A percentile compares a stretch with the other conserved stretches of the same genome.
These are phyloP conservation scores for Fragilaria radians DNA, from an alignment of 108 stramenopile species.

Conservation along the genomic window DNA sequence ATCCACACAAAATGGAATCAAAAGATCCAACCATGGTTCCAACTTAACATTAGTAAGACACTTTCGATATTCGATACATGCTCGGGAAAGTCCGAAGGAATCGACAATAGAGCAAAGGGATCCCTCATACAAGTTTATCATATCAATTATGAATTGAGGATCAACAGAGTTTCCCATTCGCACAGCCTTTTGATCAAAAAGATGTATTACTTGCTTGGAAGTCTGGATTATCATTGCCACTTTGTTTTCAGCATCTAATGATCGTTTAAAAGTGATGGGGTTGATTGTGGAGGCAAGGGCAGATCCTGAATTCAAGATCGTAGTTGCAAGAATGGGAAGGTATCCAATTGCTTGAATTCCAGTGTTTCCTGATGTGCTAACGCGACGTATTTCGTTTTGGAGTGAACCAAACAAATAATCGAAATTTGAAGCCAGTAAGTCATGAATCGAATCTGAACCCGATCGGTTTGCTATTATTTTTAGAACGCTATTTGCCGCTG, in stretches of 20 bases:
- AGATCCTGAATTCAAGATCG: not conserved
- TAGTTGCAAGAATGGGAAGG: not conserved
- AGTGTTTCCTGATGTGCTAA: not conserved
- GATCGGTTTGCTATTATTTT: slow-evolving; percentile 10
- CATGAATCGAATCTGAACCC: slow-evolving; percentile 11
- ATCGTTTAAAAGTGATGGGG: not conserved
- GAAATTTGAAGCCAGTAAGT: slow-evolving; percentile 27
- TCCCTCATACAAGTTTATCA: not conserved
- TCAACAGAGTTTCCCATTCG: not conserved
- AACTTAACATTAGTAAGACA: not conserved
- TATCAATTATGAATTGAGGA: not conserved
- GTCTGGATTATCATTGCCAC: not conserved
- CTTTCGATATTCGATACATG: not conserved
- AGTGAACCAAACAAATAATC: slow-evolving; percentile 33
- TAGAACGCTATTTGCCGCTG: slow-evolving; percentile 14
- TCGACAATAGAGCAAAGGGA: not conserved
- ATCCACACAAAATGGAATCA: slow-evolving; percentile 3
- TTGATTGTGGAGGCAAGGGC: not conserved
- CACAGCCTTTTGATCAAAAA: slow-evolving; percentile 1
- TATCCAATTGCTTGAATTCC: not conserved
- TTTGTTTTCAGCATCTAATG: not conserved
- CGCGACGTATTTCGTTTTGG: not conserved
- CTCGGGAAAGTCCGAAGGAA: not conserved
- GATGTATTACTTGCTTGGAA: not conserved
- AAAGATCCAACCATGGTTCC: slow-evolving; percentile 2